Percentiles rank a stretch among this genome's conserved stretches.
phyloP scores from a whole-genome alignment of 768 basidiomycete genomes.

The Hemileccinum rubropunctum region DNA sequence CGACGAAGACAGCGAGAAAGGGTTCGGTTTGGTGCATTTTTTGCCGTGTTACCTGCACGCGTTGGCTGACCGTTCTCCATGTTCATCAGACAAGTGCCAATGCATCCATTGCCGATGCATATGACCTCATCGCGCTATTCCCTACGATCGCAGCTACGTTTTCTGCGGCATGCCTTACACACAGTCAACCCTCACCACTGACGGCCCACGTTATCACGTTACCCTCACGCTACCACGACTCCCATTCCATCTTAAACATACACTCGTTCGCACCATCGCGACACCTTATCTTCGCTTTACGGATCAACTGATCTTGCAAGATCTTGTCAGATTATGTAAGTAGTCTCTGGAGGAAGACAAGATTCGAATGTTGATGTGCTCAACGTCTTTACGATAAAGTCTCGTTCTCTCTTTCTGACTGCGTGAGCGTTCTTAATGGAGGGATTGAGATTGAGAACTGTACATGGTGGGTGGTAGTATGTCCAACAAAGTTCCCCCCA shows the following conservation, averaged over 20 bases:
- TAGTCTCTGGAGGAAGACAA: too few species aligned
- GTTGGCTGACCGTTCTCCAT: not conserved
- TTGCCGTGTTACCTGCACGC: not conserved
- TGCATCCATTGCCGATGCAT: conserved; percentile 53
- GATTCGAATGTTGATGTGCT: too few species aligned
- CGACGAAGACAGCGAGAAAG: conserved; percentile 83
- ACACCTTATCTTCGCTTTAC: too few species aligned
- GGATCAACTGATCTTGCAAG: too few species aligned
- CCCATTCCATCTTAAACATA: conserved; percentile 81
- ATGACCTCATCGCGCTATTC: conserved; percentile 74
- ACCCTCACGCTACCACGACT: conserved; percentile 77
- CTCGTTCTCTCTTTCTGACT: too few species aligned
- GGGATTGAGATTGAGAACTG: too few species aligned
- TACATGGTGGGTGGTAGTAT: too few species aligned
- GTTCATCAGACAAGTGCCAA: conserved; percentile 68
- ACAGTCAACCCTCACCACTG: conserved; percentile 69
- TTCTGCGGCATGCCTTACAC: conserved; percentile 76
- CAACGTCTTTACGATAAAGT: too few species aligned
- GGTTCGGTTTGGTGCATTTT: conserved; percentile 67
- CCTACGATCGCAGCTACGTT: conserved; percentile 75
- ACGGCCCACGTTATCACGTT: conserved; percentile 81
- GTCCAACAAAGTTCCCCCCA: too few species aligned
- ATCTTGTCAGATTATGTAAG: too few species aligned
- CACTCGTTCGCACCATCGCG: conserved; percentile 76
- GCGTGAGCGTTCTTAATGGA: too few species aligned